A percentile compares a stretch with the other conserved stretches of the same genome.
These are phyloP conservation scores for Acer yangbiense DNA, from an alignment of 345 rosid species.

Conservation along the genomic window DNA sequence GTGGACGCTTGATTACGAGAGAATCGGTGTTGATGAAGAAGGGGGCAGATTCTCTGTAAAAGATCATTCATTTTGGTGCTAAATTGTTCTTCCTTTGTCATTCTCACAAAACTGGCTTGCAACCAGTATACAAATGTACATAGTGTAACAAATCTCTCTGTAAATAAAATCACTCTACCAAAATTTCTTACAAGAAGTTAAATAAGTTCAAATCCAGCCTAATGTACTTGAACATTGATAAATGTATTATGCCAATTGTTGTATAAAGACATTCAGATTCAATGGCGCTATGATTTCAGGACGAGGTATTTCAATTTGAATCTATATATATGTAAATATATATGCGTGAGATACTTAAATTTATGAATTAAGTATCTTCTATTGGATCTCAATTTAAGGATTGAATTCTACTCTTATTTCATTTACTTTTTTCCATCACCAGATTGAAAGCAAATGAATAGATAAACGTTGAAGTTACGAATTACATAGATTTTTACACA, in stretches of 20 bases:
- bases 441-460: too few relatives aligned
- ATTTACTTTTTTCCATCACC: too few relatives aligned
- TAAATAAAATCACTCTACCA: background rate
- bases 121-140: background rate
- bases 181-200: background rate
- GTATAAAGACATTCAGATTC: background rate
- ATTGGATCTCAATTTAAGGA: too few relatives aligned
- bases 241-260: background rate
- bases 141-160: background rate
- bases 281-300: too few relatives aligned
- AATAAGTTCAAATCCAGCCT: background rate
- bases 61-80: slow-evolving; percentile 51
- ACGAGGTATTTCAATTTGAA: too few relatives aligned
- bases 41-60: slow-evolving; percentile 23
- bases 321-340: too few relatives aligned
- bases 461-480: too few relatives aligned
- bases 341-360: too few relatives aligned
- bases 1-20: slow-evolving; percentile 52
- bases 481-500: too few relatives aligned
- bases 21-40: slow-evolving; percentile 19
- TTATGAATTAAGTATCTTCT: too few relatives aligned
- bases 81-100: slow-evolving; percentile 3
- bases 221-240: background rate
- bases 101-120: background rate
- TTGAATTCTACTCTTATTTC: too few relatives aligned